A percentile compares a stretch with the other conserved stretches of the same genome.
These are phyloP conservation scores for Paecilomyces fulvus DNA, from an alignment of 2,329 filamentous ascomycete genomes.

Conservation along the genomic window DNA sequence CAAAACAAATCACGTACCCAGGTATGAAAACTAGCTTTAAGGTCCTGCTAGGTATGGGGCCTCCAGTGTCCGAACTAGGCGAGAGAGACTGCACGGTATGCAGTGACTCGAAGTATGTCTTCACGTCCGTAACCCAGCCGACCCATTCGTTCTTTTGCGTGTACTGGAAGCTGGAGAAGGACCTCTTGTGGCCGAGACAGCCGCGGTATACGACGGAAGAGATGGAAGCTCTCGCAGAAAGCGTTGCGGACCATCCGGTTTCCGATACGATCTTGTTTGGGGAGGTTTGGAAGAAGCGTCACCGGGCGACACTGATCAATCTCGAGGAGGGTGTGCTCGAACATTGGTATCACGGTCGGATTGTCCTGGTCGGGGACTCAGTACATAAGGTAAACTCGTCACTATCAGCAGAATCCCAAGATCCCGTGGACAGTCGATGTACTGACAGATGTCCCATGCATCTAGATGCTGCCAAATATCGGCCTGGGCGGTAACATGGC, in stretches of 20 bases:
- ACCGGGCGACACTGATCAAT: neutral
- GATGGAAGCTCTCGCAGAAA: neutral
- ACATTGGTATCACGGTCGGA: conserved; percentile 2
- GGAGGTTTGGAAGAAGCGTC: neutral
- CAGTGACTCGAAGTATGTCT: neutral
- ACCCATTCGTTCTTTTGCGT: neutral
- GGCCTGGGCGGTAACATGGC: neutral
- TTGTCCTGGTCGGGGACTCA: conserved; percentile 4
- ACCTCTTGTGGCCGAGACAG: neutral
- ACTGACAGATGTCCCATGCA: neutral
- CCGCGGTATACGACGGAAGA: neutral
- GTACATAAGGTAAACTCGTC: neutral
- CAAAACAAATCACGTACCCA: neutral
- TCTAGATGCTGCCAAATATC: neutral
- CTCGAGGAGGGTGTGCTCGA: conserved; percentile 4
- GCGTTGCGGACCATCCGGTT: neutral
- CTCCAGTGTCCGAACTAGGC: neutral
- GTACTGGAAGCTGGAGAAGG: neutral
- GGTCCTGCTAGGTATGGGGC: neutral
- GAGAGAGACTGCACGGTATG: neutral
- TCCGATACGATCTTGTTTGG: neutral
- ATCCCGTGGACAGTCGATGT: neutral
- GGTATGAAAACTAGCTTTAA: neutral
- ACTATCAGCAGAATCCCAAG: neutral
- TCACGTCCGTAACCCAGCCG: neutral